Percentiles rank a stretch among this genome's conserved stretches.
Conservation (phyloP, 371 early-diverging fungal genomes). For the Nematocida displodere region DNA sequence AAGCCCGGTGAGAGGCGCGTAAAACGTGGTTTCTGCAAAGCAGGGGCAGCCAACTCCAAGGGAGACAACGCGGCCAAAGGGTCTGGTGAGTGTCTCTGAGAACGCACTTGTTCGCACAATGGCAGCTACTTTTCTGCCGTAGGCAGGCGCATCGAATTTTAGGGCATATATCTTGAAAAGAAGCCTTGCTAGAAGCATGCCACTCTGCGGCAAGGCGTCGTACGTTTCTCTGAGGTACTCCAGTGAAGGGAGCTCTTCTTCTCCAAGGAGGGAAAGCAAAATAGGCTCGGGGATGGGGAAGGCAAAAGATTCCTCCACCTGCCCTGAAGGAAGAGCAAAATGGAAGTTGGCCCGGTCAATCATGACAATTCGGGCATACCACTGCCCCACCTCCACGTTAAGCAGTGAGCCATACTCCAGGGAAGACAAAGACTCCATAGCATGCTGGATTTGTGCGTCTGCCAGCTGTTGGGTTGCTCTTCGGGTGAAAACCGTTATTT, state of each 20-base stretch:
- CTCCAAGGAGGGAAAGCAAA: neutral
- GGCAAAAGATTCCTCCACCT: neutral
- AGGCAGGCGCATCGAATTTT: neutral
- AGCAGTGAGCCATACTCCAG: conserved; percentile 36
- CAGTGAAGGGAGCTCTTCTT: neutral
- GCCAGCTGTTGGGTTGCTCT: neutral
- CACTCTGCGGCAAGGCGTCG: neutral
- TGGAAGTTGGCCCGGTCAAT: conserved; percentile 22
- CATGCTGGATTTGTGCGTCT: conserved; percentile 1
- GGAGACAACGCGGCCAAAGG: neutral
- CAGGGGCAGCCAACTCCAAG: conserved; percentile 10
- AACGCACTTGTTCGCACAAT: conserved; percentile 26
- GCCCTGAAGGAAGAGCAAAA: neutral
- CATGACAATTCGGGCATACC: conserved; percentile 3
- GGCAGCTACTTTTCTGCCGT: neutral
- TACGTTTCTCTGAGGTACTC: conserved; percentile 20
- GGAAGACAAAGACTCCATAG: neutral
- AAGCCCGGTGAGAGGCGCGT: neutral
- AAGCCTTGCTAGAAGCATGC: conserved; percentile 4
- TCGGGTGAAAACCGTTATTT: conserved; percentile 7
- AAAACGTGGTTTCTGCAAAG: neutral
- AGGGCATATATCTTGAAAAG: conserved; percentile 22
- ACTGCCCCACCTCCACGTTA: neutral
- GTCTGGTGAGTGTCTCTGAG: neutral
- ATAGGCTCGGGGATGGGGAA: neutral